A percentile compares a stretch with the other conserved stretches of the same genome.
phyloP scores from a whole-genome alignment of 164 flowering plant genomes.

The Berberis thunbergii region DNA sequence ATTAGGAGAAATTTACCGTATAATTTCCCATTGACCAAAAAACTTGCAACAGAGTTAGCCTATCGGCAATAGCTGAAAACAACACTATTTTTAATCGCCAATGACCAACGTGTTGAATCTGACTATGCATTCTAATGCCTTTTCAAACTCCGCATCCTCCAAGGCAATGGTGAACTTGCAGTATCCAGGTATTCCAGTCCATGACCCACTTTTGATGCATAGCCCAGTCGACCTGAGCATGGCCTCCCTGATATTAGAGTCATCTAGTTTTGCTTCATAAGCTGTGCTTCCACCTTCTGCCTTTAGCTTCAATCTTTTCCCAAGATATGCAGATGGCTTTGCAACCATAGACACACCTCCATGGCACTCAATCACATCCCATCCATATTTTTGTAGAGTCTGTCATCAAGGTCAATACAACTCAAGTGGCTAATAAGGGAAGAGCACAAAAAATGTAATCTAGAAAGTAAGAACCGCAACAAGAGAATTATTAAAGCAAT shows the following conservation, averaged over 20 bases:
- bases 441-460: conserved; percentile 1
- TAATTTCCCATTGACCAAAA: not conserved
- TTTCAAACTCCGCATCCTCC: conserved; percentile 64
- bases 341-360: conserved; percentile 86
- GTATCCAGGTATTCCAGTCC: conserved; percentile 89
- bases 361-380: conserved; percentile 61
- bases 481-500: too few relatives aligned
- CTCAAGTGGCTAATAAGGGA: not conserved
- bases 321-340: conserved; percentile 63
- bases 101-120: conserved; percentile 33
- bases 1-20: too few relatives aligned
- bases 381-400: conserved; percentile 71
- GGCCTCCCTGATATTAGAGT: conserved; percentile 69
- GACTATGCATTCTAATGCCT: conserved; percentile 59
- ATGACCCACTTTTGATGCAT: conserved; percentile 75
- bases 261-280: conserved; percentile 39
- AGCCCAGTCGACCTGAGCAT: conserved; percentile 62
- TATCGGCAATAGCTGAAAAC: not conserved
- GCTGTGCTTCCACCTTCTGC: conserved; percentile 8
- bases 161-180: conserved; percentile 80
- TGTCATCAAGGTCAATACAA: conserved; percentile 9
- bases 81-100: conserved; percentile 11
- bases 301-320: conserved; percentile 39
- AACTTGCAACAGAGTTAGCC: not conserved
- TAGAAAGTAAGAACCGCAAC: not conserved